Conservation (phyloP, 73 alveolate species). For the Paramecium sonneborni region DNA sequence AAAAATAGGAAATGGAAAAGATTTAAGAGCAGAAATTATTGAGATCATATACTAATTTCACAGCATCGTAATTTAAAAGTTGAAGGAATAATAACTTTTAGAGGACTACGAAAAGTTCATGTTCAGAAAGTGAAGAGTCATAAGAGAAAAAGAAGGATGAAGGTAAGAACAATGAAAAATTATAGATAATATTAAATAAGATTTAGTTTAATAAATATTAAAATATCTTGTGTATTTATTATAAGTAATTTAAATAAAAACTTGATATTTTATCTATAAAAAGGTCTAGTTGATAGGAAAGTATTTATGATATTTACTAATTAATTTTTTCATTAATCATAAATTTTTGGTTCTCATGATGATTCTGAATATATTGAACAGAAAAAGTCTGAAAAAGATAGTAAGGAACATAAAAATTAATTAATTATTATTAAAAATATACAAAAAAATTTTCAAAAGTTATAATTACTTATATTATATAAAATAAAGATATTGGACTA, state of each 20-base stretch:
- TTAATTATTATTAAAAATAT: constrained; percentile 59
- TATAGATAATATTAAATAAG: background rate
- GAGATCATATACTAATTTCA: background rate
- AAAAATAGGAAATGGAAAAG: background rate
- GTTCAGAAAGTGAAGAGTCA: background rate
- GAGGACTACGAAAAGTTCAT: background rate
- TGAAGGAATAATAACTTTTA: background rate
- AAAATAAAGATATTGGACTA: constrained; percentile 26
- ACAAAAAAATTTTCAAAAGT: constrained; percentile 66
- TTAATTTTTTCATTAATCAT: background rate
- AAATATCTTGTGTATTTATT: background rate
- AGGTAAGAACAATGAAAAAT: constrained; percentile 21
- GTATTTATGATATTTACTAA: background rate
- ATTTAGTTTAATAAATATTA: background rate
- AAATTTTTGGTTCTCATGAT: background rate
- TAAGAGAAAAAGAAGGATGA: background rate
- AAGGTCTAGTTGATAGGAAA: background rate
- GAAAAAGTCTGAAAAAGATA: background rate
- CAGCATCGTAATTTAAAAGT: background rate
- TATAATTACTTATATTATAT: constrained; percentile 38
- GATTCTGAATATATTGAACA: constrained; percentile 15
- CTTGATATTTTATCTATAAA: background rate
- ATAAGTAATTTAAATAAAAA: background rate
- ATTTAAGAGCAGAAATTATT: background rate
- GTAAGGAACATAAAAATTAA: background rate